These are phyloP conservation scores for Lanzia echinophila DNA, from an alignment of 2,329 filamentous ascomycete species.

Conservation along the genomic window DNA sequence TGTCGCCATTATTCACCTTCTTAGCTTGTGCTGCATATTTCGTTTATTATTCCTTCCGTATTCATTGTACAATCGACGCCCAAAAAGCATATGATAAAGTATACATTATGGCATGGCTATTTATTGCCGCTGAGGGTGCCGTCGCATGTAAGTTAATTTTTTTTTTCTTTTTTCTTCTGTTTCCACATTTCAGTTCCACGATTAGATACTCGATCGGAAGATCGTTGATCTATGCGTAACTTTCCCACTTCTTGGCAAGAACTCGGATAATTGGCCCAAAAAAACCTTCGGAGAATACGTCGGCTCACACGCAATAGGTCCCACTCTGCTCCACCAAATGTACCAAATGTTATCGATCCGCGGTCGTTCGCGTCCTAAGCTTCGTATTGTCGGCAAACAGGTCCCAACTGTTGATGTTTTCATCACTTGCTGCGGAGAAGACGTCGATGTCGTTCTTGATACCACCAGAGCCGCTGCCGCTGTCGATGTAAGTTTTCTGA, in stretches of 20 bases:
- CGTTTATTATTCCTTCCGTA: constrained; percentile 45
- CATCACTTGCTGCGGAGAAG: constrained; percentile 52
- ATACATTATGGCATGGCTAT: constrained; percentile 49
- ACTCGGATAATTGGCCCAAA: no score
- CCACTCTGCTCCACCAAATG: constrained; percentile 48
- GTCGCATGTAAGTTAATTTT: constrained; percentile 32
- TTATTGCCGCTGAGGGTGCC: constrained; percentile 48
- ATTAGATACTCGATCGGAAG: neutral
- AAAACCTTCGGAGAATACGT: neutral
- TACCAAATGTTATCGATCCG: constrained; percentile 53
- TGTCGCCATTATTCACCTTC: constrained; percentile 21
- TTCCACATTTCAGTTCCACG: neutral
- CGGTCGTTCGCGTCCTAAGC: constrained; percentile 45
- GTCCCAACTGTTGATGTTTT: constrained; percentile 51
- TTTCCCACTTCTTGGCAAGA: neutral
- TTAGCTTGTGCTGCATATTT: constrained; percentile 18
- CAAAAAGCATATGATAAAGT: constrained; percentile 36
- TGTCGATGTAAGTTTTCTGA: constrained; percentile 33
- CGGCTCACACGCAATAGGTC: constrained; percentile 31
- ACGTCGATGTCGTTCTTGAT: constrained; percentile 44
- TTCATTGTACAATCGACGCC: constrained; percentile 46
- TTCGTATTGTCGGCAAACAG: constrained; percentile 33
- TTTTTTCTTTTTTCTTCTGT: neutral
- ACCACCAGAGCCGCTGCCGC: constrained; percentile 43
- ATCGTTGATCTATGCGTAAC: neutral